Conservation (phyloP, 495 filamentous ascomycete genomes). For the Hypoxylon lienhwacheense region DNA sequence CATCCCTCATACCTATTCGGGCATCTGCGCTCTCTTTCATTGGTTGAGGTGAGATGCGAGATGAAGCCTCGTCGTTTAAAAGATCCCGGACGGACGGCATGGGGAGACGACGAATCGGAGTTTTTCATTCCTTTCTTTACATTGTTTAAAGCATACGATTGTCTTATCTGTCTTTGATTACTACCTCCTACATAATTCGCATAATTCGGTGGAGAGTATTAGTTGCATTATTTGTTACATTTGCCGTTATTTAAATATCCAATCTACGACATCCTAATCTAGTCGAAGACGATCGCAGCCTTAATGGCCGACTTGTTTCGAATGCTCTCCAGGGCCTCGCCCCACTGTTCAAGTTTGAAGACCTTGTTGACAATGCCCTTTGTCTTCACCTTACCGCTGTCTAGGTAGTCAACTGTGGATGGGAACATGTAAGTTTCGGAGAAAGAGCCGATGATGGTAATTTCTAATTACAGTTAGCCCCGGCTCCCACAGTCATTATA, state of each 20-base stretch:
- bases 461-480: conserved; percentile 51
- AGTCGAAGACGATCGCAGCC: conserved; percentile 70
- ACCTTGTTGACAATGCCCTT: conserved; percentile 58
- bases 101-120: conserved; percentile 13
- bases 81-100: not conserved
- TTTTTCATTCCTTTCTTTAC: conserved; percentile 17
- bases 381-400: conserved; percentile 65
- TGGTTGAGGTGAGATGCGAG: conserved; percentile 1
- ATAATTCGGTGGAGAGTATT: not conserved
- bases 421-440: conserved; percentile 75
- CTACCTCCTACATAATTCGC: not conserved
- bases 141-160: conserved; percentile 23
- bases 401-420: conserved; percentile 69
- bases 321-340: conserved; percentile 58
- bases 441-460: conserved; percentile 71
- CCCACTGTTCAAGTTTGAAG: conserved; percentile 56
- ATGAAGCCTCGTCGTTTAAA: conserved; percentile 1
- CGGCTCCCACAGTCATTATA: conserved; percentile 21
- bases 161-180: conserved; percentile 13
- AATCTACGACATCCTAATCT: conserved; percentile 18
- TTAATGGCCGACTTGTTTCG: conserved; percentile 71
- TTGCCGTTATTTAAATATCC: conserved; percentile 1
- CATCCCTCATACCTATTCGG: conserved; percentile 22
- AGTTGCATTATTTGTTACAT: not conserved
- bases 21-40: conserved; percentile 7